Percentiles rank a stretch among this genome's conserved stretches.
phyloP scores from a whole-genome alignment of 2,329 filamentous ascomycete species.

The Fonsecaea erecta region DNA sequence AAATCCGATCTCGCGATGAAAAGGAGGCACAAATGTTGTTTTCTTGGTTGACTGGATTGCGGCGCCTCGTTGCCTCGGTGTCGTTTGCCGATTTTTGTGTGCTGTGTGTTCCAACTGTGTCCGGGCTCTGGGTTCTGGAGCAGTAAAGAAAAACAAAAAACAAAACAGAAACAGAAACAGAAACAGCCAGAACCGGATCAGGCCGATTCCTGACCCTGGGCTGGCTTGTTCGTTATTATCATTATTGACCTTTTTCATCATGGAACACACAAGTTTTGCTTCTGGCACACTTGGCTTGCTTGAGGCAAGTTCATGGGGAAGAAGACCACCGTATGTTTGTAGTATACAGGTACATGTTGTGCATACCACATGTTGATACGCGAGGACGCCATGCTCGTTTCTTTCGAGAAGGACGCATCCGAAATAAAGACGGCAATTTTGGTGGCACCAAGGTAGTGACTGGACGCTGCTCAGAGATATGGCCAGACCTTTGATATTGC shows the following conservation, averaged over 20 bases:
- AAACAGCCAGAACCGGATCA: not conserved
- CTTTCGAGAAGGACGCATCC: not conserved
- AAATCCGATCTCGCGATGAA: not conserved
- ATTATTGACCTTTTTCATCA: slow-evolving; percentile 25
- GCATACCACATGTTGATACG: too few relatives aligned
- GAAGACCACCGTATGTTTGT: too few relatives aligned
- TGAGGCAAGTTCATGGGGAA: slow-evolving; percentile 24
- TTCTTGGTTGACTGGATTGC: too few relatives aligned
- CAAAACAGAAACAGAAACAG: not conserved
- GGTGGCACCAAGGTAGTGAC: not conserved
- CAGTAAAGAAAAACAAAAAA: too few relatives aligned
- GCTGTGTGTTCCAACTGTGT: too few relatives aligned
- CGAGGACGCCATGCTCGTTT: not conserved
- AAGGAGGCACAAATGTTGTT: not conserved
- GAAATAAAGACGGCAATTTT: not conserved
- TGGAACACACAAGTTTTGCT: slow-evolving; percentile 5
- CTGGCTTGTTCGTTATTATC: not conserved
- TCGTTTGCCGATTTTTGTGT: too few relatives aligned
- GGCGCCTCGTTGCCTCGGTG: too few relatives aligned
- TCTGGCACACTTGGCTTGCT: slow-evolving; percentile 10
- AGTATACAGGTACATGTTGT: too few relatives aligned
- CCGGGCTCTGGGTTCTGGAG: too few relatives aligned
- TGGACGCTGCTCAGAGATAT: not conserved
- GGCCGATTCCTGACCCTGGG: slow-evolving; percentile 20
- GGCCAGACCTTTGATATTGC: not conserved